These are phyloP conservation scores for Apiospora sp. DNA, from an alignment of 2,329 filamentous ascomycete genomes.

Conservation along the genomic window DNA sequence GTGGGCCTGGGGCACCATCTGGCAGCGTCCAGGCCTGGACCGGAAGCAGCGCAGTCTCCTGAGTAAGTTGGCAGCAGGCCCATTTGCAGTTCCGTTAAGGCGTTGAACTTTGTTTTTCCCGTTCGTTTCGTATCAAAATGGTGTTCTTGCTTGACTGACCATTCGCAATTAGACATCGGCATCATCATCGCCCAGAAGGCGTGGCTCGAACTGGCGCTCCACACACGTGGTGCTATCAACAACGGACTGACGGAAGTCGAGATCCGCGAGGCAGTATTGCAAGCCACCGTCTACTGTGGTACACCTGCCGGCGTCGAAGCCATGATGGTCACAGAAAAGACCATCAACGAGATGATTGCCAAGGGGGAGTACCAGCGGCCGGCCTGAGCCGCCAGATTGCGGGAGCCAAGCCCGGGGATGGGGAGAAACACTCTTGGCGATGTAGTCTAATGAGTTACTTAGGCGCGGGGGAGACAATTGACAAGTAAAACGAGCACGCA, in stretches of 20 bases:
- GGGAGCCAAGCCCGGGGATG: background rate
- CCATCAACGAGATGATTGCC: constrained; percentile 43
- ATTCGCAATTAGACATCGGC: constrained; percentile 47
- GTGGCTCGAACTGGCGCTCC: constrained; percentile 65
- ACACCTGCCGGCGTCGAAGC: constrained; percentile 53
- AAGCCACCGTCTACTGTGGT: constrained; percentile 54
- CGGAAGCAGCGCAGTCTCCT: constrained; percentile 68
- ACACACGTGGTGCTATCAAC: constrained; percentile 68
- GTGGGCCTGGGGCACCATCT: constrained; percentile 69
- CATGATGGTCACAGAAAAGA: constrained; percentile 43
- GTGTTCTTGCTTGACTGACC: background rate
- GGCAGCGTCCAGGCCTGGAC: constrained; percentile 69
- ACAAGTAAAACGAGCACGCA: fast-evolving
- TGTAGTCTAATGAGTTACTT: background rate
- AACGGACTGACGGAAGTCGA: constrained; percentile 69
- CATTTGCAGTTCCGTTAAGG: background rate
- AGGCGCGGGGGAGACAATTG: background rate
- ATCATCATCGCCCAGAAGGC: constrained; percentile 67
- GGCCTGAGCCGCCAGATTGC: background rate
- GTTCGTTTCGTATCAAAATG: no score
- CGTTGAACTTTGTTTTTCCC: no score
- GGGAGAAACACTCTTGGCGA: background rate
- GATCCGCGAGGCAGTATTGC: constrained; percentile 65
- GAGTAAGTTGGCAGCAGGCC: constrained; percentile 48
- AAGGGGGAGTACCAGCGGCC: constrained; percentile 31